phyloP scores from a whole-genome alignment of 2,329 filamentous ascomycete species.

The Epicoccum nigrum region DNA sequence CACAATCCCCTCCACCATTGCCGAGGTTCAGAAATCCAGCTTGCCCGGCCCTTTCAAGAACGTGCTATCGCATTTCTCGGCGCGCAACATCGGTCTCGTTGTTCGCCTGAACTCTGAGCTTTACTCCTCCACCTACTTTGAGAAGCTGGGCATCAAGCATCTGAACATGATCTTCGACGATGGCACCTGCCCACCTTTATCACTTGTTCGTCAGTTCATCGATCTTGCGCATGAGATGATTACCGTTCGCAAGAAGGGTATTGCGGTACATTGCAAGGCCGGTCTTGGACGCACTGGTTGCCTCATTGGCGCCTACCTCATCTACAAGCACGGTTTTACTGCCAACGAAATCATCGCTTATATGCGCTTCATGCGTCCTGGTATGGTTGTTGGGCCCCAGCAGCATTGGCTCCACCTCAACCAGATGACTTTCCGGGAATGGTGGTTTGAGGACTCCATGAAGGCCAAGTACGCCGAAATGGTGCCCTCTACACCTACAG shows the following conservation, averaged over 20 bases:
- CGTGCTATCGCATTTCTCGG: constrained; percentile 85
- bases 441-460: constrained; percentile 83
- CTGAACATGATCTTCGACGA: constrained; percentile 99
- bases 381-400: constrained; percentile 98
- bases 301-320: constrained; percentile 94
- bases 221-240: constrained; percentile 94
- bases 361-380: constrained; percentile 98
- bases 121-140: constrained; percentile 97
- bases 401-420: constrained; percentile 99
- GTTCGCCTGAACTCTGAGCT: constrained; percentile 94
- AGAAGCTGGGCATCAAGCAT: constrained; percentile 90
- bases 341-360: constrained; percentile 97
- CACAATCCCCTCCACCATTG: constrained; percentile 75
- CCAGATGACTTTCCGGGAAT: constrained; percentile 95
- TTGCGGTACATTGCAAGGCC: constrained; percentile 98
- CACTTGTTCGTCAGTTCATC: constrained; percentile 92
- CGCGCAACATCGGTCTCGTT: constrained; percentile 88
- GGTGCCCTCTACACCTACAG: constrained; percentile 63
- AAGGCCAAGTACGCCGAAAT: constrained; percentile 79
- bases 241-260: constrained; percentile 85
- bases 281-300: constrained; percentile 94
- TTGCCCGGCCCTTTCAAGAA: constrained; percentile 94
- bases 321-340: constrained; percentile 96
- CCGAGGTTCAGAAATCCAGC: constrained; percentile 71
- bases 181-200: constrained; percentile 88